Base-by-base conservation (phyloP, 2,329 filamentous ascomycete species). In the Fusarium phyllophilum region DNA sequence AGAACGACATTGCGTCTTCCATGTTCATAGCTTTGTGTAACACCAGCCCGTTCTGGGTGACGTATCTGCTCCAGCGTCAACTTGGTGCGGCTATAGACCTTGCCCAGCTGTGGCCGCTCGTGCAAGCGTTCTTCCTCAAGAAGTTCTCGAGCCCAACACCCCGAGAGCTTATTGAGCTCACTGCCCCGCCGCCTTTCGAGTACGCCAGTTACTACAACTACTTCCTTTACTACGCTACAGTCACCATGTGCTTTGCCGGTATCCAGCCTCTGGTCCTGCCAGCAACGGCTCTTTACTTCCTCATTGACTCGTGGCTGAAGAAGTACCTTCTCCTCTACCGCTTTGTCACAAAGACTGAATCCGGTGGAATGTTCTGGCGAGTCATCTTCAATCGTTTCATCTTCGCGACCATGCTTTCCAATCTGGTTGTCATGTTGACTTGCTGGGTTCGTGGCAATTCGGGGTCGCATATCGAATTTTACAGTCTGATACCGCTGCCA, bases 151-250 rank as follows among this genome's bases (percentile, higher is more conserved):
- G 90, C 70, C 96, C 96, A 7, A 98, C 96, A 6, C 96, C 96
- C 10, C 89, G 96, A 75, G 93, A 97, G 81, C 86, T 96, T 75
- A 98, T 98, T 75, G 94, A 97, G 81, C 89, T 96, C 79, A 97
- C 95, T 2, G 96, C 96, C 8, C 96, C 96, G 3, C 95, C 94
- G 5, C 87, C 94, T 1, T 98, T 99, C 81, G 95, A 98, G 76
- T 98, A 98, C 79, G 94, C 96, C 66, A 94, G 91, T 77, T 98
- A 98, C 84, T 99, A 98, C 88, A 98, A 98, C 82, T 98, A 97
- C 82, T 98, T 98, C 83, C 86, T 98, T 36, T 99, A 94, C 84
- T 99, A 98, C 84, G 88, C 93, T 31, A 98, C 96, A 0, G 93
- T 98, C 38, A 93, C 94, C 0, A 86, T 99, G 22, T 94, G 92